A percentile compares a stretch with the other conserved stretches of the same genome.
Conservation (phyloP, 352 stramenopile species). For the Pythium plurisporium region DNA sequence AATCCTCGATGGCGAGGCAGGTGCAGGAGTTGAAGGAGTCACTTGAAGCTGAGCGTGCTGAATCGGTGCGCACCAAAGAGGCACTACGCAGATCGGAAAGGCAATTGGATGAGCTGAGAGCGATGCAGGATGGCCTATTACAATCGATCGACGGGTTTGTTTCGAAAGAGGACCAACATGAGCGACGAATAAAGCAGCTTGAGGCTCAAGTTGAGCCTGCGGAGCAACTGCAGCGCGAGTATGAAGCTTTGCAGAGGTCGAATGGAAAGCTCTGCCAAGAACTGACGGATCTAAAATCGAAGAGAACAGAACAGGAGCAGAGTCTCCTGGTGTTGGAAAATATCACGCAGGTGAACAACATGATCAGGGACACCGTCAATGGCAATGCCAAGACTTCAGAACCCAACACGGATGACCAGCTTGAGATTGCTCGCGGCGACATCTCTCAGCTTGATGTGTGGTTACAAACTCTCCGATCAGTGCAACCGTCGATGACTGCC, state of each 20-base stretch:
- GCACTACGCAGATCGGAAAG: conserved; percentile 12
- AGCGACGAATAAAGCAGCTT: conserved; percentile 18
- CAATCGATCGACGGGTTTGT: conserved; percentile 49
- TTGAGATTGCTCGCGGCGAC: too few species aligned
- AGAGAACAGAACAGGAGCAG: neutral
- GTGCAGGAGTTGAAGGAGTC: conserved; percentile 21
- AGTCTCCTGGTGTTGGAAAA: neutral
- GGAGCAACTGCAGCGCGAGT: neutral
- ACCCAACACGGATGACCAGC: neutral
- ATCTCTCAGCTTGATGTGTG: neutral
- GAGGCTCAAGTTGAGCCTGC: conserved; percentile 17
- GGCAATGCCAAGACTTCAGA: neutral
- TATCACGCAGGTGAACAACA: neutral
- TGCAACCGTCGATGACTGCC: neutral
- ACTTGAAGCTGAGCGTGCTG: conserved; percentile 1
- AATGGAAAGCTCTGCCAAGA: neutral
- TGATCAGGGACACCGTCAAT: neutral
- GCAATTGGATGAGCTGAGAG: conserved; percentile 58
- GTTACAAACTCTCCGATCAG: neutral
- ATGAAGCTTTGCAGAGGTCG: neutral
- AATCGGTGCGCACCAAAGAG: conserved; percentile 6
- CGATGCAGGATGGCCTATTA: conserved; percentile 66
- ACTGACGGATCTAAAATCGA: neutral
- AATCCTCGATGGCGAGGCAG: conserved; percentile 24
- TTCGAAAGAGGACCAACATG: conserved; percentile 23